Percentiles rank a stretch among this genome's conserved stretches.
Evolutionary conservation across 108 stramenopile genomes (phyloP).

Genomic region (Nannochloropsis gaditana): DNA sequence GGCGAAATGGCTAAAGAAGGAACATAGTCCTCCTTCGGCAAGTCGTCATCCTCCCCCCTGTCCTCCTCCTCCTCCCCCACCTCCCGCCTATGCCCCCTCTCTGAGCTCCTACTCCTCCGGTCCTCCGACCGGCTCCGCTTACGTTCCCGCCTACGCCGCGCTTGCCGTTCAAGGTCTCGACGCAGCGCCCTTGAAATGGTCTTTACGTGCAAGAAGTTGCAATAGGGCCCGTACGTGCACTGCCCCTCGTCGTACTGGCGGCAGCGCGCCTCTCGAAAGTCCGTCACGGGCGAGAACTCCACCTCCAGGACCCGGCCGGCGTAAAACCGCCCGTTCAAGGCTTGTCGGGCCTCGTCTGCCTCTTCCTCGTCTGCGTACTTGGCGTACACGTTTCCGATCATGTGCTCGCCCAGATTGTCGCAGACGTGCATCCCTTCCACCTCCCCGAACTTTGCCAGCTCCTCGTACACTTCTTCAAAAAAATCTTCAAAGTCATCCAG

Average conservation of each 20-base stretch:
- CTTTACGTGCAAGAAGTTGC: slow-evolving; percentile 93
- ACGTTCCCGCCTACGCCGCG: not conserved
- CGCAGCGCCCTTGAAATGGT: slow-evolving; percentile 34
- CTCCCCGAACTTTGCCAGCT: slow-evolving; percentile 84
- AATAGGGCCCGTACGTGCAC: slow-evolving; percentile 82
- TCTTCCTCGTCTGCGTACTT: slow-evolving; percentile 93
- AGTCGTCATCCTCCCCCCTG: no score
- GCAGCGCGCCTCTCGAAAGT: slow-evolving; percentile 91
- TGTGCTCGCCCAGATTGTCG: slow-evolving; percentile 97
- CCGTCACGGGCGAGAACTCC: slow-evolving; percentile 90
- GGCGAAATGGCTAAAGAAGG: no score
- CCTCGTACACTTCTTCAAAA: slow-evolving; percentile 56
- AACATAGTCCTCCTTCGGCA: no score
- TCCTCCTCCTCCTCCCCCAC: not conserved
- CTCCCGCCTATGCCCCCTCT: not conserved
- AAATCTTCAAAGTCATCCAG: slow-evolving; percentile 46
- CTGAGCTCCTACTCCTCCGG: not conserved
- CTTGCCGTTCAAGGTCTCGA: slow-evolving; percentile 35
- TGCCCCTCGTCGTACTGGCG: slow-evolving; percentile 76
- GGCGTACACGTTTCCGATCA: slow-evolving; percentile 83
- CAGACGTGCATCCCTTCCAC: slow-evolving; percentile 88
- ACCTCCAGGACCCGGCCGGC: slow-evolving; percentile 75
- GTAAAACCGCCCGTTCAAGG: slow-evolving; percentile 83
- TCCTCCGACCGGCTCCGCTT: slow-evolving; percentile 7
- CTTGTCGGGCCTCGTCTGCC: slow-evolving; percentile 77